Evolutionary conservation across 129 eudicot species (phyloP).

Genomic region (Erigeron canadensis): DNA sequence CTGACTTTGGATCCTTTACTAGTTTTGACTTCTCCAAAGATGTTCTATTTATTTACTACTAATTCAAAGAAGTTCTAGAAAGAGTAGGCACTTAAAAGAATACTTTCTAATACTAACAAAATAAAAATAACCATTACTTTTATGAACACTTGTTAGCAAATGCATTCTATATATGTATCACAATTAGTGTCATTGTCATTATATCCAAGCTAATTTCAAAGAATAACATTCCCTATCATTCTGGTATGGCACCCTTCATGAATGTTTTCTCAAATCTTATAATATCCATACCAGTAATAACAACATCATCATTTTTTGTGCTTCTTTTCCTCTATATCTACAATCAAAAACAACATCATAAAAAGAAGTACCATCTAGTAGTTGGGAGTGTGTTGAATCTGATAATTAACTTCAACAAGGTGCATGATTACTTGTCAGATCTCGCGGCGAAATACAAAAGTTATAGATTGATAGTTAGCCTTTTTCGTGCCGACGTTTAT

Average conservation of each 20-base stretch:
- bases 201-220: no score
- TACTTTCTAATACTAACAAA: no score
- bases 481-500: constrained; percentile 44
- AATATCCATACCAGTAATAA: background rate
- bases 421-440: constrained; percentile 61
- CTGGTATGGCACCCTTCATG: background rate
- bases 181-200: no score
- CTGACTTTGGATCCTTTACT: no score
- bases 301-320: background rate
- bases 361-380: constrained; percentile 23
- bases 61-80: no score
- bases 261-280: background rate
- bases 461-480: constrained; percentile 43
- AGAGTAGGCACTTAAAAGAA: no score
- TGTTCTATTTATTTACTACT: no score
- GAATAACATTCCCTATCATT: background rate
- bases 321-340: background rate
- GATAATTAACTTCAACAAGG: constrained; percentile 41
- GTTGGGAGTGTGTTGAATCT: constrained; percentile 44
- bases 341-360: background rate
- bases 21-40: no score
- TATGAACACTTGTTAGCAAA: no score
- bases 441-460: constrained; percentile 45
- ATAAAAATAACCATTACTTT: no score
- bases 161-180: no score